Evolutionary conservation across 805 yeast genomes (phyloP), one percentile per base, ranked within the genome.

Genomic region (Ogataea minuta): DNA sequence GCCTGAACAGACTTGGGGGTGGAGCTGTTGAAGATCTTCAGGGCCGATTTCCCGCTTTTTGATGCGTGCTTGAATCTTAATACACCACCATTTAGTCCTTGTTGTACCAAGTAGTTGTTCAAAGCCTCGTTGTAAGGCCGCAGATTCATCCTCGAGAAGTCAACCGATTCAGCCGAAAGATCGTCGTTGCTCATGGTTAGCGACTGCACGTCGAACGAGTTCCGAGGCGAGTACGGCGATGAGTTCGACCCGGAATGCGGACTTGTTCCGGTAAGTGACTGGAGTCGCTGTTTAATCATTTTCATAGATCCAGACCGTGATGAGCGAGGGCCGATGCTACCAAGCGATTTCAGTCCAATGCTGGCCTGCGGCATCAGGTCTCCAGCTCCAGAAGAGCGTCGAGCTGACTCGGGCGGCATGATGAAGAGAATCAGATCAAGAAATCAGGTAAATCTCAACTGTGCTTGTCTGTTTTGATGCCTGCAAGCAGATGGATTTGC

Each of bases 51-150:
- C 32, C 42, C 33, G 13, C 34, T 6, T 31, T 48, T 52, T n/a
- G 36, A 15, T 6, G 50, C 41, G 31, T 32, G 20, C 29, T 47
- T 50, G 38, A 61, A 43, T 34, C 38, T 49, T 6, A 58, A 34
- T 0, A 62, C 59, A 28, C 57, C 55, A 26, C 53, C 41, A 28
- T 51, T 56, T 10, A 60, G 34, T 6, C 64, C 64, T 31, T 60
- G 64, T 14, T 54, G 54, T 2, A 39, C 24, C 14, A 61, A 30
- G 39, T 53, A 61, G 3, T 41, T 39, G 4, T 51, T 31, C 10
- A 61, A 37, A 4, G 52, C 43, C 32, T 54, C 55, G 33, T 61
- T 60, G 32, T 58, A 59, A 3, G 50, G 28, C 26, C 48, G 57
- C 28, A 61, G 17, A 26, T 56, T 50, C 2, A 43, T 19, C 28